phyloP scores from a whole-genome alignment of 495 filamentous ascomycete species.

The Aspergillus nanangensis region DNA sequence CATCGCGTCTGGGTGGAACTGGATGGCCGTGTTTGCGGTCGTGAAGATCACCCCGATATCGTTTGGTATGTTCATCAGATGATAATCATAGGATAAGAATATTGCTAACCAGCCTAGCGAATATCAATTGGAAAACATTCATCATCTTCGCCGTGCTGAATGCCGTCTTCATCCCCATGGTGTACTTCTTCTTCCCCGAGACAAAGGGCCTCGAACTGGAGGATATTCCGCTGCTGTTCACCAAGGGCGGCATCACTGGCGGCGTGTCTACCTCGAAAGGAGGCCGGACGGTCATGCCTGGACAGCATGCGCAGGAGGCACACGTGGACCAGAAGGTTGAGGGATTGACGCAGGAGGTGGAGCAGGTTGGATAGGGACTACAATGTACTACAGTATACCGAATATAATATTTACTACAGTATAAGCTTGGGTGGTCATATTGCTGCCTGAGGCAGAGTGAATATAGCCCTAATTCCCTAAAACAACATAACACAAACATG shows the following conservation, averaged over 20 bases:
- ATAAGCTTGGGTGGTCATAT: background rate
- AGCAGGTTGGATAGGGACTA: slow-evolving; percentile 1
- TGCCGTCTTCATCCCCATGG: slow-evolving; percentile 54
- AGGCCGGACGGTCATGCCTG: slow-evolving; percentile 16
- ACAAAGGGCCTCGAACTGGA: slow-evolving; percentile 65
- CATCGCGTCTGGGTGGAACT: slow-evolving; percentile 40
- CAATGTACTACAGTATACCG: background rate
- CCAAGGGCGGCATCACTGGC: slow-evolving; percentile 29
- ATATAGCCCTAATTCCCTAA: too few species aligned
- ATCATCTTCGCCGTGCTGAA: slow-evolving; percentile 59
- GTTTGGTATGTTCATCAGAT: slow-evolving; percentile 17
- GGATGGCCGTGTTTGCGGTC: slow-evolving; percentile 47
- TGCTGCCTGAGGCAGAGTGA: too few species aligned
- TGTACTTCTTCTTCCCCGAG: slow-evolving; percentile 65
- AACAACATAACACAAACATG: too few species aligned
- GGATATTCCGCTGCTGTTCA: slow-evolving; percentile 64
- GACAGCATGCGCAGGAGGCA: slow-evolving; percentile 16
- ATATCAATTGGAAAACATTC: slow-evolving; percentile 58
- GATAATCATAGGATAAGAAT: too few species aligned
- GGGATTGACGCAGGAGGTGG: slow-evolving; percentile 10
- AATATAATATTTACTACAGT: background rate
- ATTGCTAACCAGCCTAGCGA: slow-evolving; percentile 33
- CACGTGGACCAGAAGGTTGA: slow-evolving; percentile 14
- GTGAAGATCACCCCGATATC: slow-evolving; percentile 62
- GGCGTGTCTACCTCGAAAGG: slow-evolving; percentile 30